Percentiles rank a stretch among this genome's conserved stretches.
phyloP scores from a whole-genome alignment of 73 alveolate species.

The Urostyla sp. region DNA sequence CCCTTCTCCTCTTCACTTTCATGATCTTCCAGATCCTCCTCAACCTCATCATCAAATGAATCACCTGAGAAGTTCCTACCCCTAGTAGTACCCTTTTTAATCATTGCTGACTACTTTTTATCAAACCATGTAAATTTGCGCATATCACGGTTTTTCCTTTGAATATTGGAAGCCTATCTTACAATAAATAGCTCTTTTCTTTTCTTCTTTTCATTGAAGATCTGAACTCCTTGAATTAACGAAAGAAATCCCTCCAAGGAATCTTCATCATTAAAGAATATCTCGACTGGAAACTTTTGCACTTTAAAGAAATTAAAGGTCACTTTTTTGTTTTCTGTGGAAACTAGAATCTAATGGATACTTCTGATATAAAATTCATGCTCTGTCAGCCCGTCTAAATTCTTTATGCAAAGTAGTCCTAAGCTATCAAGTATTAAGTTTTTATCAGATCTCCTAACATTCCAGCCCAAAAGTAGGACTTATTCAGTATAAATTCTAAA shows the following conservation, averaged over 20 bases:
- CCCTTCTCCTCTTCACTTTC: neutral
- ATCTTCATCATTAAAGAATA: neutral
- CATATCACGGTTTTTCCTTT: conserved; percentile 35
- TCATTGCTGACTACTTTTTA: neutral
- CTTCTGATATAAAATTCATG: neutral
- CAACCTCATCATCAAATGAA: too few species aligned
- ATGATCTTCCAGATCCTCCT: conserved; percentile 1
- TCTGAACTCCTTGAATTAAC: neutral
- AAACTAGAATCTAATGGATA: conserved; percentile 14
- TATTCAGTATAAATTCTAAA: conserved; percentile 15
- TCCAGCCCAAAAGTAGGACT: conserved; percentile 34
- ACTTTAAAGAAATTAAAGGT: neutral
- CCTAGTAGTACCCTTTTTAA: neutral
- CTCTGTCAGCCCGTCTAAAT: neutral
- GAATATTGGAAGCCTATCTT: neutral
- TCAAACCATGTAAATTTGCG: conserved; percentile 25
- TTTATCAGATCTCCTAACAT: neutral
- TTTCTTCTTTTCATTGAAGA: neutral
- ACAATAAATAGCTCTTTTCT: conserved; percentile 47
- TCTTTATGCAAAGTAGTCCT: neutral
- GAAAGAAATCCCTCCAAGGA: conserved; percentile 7
- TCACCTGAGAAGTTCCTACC: neutral
- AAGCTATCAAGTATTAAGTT: conserved; percentile 4
- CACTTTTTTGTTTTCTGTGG: conserved; percentile 2
- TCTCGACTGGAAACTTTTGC: neutral